Evolutionary conservation across 2,329 filamentous ascomycete species (phyloP), one percentile per base, ranked within the genome.

Genomic region (Arthroderma uncinatum): DNA sequence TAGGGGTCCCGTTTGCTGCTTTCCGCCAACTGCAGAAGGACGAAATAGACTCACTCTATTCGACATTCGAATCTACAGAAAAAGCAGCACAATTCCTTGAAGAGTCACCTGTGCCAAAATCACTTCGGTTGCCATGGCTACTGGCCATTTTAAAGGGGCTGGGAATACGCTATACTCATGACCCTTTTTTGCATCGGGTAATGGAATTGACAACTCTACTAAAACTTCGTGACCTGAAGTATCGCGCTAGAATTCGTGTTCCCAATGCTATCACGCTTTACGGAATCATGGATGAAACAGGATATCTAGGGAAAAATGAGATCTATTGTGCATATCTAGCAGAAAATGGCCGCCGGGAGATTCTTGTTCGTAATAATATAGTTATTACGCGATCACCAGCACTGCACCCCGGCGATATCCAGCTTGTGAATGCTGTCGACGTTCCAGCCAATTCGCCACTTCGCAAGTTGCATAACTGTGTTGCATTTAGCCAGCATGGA

Each of bases 281-380:
- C 63, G 89, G 89, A 0, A 78, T 94, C 54, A 87, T 93, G 81
- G 89, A 95, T 60, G 89, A 94, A 68, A 89, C 86, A 0, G 82
- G 80, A 0, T 80, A 78, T 36, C 74, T 95, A 0, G 62, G 78
- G 8, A 83, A 88, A 64, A 79, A 80, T 0, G 76, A 94, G 61
- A 79, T 92, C 0, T 91, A 83, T 63, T 79, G 87, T 55, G 79
- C 80, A 0, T 82, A 79, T 37, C 75, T 82, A 48, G 73, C 59
- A 50, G 64, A 70, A 12, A 64, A 71, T 16, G 64, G 64, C 2
- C 54, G 63, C 37, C 60, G 63, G 36, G 62, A 68, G 48, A 63
- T 71, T 12, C 61, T 71, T 21, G 62, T 65, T 2, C 74, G 78
- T 0, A 61, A 65, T 0, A 56, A 56, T 14, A 60, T 90, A 4